These are phyloP conservation scores for Suhomyces sp. DNA, from an alignment of 805 yeast genomes.

Conservation along the genomic window DNA sequence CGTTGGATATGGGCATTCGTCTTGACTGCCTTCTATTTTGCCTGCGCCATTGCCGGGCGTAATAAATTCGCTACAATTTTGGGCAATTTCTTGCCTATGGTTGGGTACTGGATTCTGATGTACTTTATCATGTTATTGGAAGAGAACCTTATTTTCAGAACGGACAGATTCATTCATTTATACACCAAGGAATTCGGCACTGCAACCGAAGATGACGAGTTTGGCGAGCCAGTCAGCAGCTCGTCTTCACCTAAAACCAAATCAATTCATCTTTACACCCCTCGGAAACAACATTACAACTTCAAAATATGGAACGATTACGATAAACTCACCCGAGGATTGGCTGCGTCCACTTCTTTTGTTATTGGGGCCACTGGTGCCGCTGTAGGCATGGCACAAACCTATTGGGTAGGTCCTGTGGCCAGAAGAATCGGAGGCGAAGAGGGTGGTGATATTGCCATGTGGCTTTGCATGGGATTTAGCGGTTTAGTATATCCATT, in stretches of 20 bases:
- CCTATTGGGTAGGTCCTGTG: conserved; percentile 75
- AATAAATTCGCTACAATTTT: conserved; percentile 31
- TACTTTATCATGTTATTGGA: conserved; percentile 33
- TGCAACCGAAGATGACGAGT: conserved; percentile 7
- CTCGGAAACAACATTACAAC: conserved; percentile 49
- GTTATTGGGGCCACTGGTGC: conserved; percentile 75
- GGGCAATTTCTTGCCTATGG: conserved; percentile 40
- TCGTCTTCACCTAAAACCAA: background rate
- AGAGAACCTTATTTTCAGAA: conserved; percentile 35
- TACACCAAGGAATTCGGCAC: conserved; percentile 28
- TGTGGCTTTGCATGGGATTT: conserved; percentile 74
- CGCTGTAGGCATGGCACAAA: conserved; percentile 84
- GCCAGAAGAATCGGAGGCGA: conserved; percentile 56
- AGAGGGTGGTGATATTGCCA: conserved; percentile 76
- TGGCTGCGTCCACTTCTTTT: conserved; percentile 67
- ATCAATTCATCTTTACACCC: background rate
- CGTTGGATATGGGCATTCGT: conserved; percentile 38
- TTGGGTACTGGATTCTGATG: conserved; percentile 41
- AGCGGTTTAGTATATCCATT: conserved; percentile 62
- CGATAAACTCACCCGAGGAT: conserved; percentile 59
- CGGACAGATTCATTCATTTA: conserved; percentile 33
- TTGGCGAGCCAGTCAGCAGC: background rate
- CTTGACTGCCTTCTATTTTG: conserved; percentile 30
- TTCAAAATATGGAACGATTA: conserved; percentile 73
- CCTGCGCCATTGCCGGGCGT: conserved; percentile 32